Base-by-base conservation (phyloP, 768 basidiomycete genomes). In the Termitomyces sp. region DNA sequence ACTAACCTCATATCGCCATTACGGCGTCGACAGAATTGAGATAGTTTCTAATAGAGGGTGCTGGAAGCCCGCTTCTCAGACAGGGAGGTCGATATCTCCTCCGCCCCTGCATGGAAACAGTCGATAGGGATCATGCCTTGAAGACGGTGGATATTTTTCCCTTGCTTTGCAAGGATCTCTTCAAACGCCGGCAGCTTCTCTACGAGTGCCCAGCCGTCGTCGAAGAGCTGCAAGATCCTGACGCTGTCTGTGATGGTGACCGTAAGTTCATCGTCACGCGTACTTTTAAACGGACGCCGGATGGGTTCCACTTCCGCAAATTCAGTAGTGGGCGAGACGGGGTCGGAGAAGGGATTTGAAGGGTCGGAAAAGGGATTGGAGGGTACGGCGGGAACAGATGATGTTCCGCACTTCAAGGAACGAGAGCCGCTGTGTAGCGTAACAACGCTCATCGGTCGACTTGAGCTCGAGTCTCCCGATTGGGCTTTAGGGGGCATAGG, bases 171-270 rank as follows among this genome's bases (percentile, higher is more conserved):
- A 39, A 69, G 69, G 5, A 53, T 62, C n/a, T 62, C 59, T 4
- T 64, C 66, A 2, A 49, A 39, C 7, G 46, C 16, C 2, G 58
- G 59, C 10, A 78, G 53, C 58, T 75, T 81, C 72, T 86, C 80
- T 37, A 86, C 81, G 60, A 81, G 69, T 6, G 81, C 81, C 88
- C 88, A 90, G 0, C 87, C 88, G 62, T 90, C 88, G 57, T 87
- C 83, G 65, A 83, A 90, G 24, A 80, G 63, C 50, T 73, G 70
- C 12, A 85, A 5, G 31, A 90, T 69, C 64, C 70, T 79, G 12
- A 89, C 81, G 5, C 64, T 62, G 50, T 89, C 86, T 0, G 79
- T 81, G 0, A 73, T 70, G 0, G 24, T 39, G 1, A 88, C 85
- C 0, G 67, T 59, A 3, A 91, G 65, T 66, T 91, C 88, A 62